Conservation (phyloP, 148 eudicot species). For the Rhododendron ovatum region DNA sequence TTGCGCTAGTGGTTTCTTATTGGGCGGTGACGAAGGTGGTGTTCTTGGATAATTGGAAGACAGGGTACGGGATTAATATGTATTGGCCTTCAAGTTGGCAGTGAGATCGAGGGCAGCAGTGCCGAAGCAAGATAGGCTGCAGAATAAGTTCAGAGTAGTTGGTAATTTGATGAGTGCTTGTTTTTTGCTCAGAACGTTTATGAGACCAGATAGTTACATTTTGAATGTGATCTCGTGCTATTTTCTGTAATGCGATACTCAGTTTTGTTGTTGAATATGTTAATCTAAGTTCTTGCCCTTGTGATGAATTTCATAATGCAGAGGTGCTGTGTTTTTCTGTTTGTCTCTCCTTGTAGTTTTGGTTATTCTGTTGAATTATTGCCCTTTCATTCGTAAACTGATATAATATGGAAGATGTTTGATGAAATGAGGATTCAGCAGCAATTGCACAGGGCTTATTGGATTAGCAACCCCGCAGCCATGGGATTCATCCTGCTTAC, state of each 20-base stretch:
- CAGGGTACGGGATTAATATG: conserved; percentile 83
- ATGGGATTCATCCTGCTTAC: background rate
- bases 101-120: conserved; percentile 18
- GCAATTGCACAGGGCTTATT: background rate
- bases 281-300: background rate
- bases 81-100: conserved; percentile 92
- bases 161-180: background rate
- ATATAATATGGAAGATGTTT: background rate
- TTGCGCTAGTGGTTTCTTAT: conserved; percentile 62
- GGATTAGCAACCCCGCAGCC: background rate
- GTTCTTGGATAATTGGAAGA: conserved; percentile 92
- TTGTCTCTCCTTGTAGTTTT: background rate
- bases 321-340: background rate
- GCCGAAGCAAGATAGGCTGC: background rate
- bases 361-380: background rate
- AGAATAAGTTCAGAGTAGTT: background rate
- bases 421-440: background rate
- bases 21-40: conserved; percentile 88
- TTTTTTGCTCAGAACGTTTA: background rate
- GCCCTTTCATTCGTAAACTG: background rate
- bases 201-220: background rate
- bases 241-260: background rate
- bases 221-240: background rate
- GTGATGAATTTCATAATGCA: background rate
- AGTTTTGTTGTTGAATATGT: background rate